Conservation (phyloP, 2,329 filamentous ascomycete genomes). For the Bipolaris gigantea region DNA sequence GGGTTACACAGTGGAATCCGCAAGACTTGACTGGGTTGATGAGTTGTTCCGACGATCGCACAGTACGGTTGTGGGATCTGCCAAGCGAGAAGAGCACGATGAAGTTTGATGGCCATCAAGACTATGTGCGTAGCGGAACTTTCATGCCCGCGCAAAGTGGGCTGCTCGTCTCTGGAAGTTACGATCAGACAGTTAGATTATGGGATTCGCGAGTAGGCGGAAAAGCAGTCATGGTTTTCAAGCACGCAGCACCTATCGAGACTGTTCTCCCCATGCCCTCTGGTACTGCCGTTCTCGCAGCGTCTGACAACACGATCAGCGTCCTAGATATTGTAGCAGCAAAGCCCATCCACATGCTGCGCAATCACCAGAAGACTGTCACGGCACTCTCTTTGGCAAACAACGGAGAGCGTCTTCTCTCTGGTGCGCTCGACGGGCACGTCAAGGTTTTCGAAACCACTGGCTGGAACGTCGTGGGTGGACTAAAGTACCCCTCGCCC, state of each 20-base stretch:
- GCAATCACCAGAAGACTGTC: conserved; percentile 97
- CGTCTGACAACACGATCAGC: conserved; percentile 82
- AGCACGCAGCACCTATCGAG: conserved; percentile 88
- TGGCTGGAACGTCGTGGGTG: conserved; percentile 94
- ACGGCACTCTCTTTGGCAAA: conserved; percentile 83
- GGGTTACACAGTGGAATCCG: conserved; percentile 89
- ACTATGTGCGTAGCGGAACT: conserved; percentile 85
- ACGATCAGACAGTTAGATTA: conserved; percentile 88
- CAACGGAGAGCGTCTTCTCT: conserved; percentile 77
- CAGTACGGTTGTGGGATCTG: conserved; percentile 91
- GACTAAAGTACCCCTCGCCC: conserved; percentile 88
- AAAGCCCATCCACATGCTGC: conserved; percentile 81
- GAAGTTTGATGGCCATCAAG: conserved; percentile 82
- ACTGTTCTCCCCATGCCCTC: conserved; percentile 83
- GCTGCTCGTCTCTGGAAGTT: conserved; percentile 85
- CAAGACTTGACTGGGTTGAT: conserved; percentile 82
- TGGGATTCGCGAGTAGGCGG: conserved; percentile 82
- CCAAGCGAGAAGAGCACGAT: conserved; percentile 74
- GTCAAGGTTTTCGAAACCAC: conserved; percentile 96
- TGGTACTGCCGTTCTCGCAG: conserved; percentile 81
- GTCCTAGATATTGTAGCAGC: conserved; percentile 92
- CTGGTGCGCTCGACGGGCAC: conserved; percentile 89
- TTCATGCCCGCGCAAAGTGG: conserved; percentile 77
- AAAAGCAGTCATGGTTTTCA: conserved; percentile 82
- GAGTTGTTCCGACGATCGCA: conserved; percentile 89